A percentile compares a stretch with the other conserved stretches of the same genome.
These are phyloP conservation scores for Pholiota microspora DNA, from an alignment of 768 basidiomycete genomes.

Conservation along the genomic window DNA sequence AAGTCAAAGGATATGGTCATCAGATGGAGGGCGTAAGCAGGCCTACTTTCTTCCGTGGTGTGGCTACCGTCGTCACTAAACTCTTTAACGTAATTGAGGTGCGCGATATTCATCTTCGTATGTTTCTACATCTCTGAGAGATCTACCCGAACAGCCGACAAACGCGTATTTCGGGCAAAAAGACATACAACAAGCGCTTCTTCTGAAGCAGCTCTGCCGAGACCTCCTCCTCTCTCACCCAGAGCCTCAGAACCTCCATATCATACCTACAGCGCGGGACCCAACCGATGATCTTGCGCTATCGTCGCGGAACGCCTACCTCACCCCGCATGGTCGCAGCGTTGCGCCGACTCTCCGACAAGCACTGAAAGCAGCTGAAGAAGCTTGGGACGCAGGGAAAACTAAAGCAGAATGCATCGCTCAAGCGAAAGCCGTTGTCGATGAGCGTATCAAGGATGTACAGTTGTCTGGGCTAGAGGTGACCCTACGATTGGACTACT, in stretches of 20 bases:
- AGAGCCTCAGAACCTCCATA: conserved; percentile 67
- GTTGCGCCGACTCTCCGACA: conserved; percentile 68
- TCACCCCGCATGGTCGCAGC: conserved; percentile 58
- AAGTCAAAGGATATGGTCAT: conserved; percentile 87
- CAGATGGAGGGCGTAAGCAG: conserved; percentile 91
- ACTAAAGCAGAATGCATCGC: conserved; percentile 49
- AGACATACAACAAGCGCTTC: conserved; percentile 93
- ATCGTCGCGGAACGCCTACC: conserved; percentile 88
- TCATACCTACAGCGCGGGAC: conserved; percentile 83
- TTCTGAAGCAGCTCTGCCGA: conserved; percentile 72
- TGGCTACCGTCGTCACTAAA: conserved; percentile 93
- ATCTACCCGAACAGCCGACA: conserved; percentile 59
- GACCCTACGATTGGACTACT: conserved; percentile 72
- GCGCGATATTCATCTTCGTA: conserved; percentile 16
- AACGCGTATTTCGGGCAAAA: conserved; percentile 97
- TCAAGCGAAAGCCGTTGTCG: conserved; percentile 41
- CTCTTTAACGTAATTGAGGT: conserved; percentile 92
- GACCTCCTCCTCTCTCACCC: conserved; percentile 87
- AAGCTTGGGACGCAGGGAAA: conserved; percentile 51
- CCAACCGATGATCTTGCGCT: conserved; percentile 70
- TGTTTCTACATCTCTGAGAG: background rate
- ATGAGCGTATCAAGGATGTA: conserved; percentile 27
- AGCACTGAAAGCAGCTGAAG: conserved; percentile 60
- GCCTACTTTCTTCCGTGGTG: conserved; percentile 93
- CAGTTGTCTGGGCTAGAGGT: conserved; percentile 36